Evolutionary conservation across 2,329 filamentous ascomycete species (phyloP), one percentile per base, ranked within the genome.

Genomic region (Xylaria sp.): DNA sequence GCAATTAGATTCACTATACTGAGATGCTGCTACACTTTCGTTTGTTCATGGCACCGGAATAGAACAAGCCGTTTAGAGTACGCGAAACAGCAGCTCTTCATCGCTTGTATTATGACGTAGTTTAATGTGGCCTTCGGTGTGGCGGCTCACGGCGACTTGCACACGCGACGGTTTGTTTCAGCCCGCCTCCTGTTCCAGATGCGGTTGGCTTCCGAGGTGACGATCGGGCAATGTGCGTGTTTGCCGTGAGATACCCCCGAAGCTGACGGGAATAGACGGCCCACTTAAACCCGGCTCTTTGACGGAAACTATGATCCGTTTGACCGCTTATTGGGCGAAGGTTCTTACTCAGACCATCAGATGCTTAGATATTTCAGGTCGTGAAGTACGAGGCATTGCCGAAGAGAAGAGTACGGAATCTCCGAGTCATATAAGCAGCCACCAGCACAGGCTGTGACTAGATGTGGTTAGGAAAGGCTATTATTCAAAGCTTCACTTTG

Each of bases 381-480:
- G 13, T 23, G 46, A 49, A 19, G n/a, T 37, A 58, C 51, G 38
- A 52, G 15, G 40, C 33, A 46, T 23, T 21, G 17, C 15, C 23
- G 10, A n/a, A 15, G 29, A 54, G 40, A 56, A 47, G 11, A n/a
- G 27, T 13, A 35, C 62, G 59, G 55, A 40, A 33, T 55, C n/a
- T 43, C 54, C 59, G 62, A 51, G 23, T 51, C 59, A 62, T 27
- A 57, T 62, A 62, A 62, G 62, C 62, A 56, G 62, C 62, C 59
- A 63, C 46, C 10, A 52, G 17, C 17, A 21, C 41, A 29, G n/a
- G 21, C 11, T 43, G 2, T 11, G 46, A 27, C 9, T 40, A 23
- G 31, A 33, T n/a, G n/a, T n/a, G n/a, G n/a, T n/a, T n/a, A n/a
- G n/a, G n/a, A n/a, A n/a, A n/a, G n/a, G n/a, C n/a, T n/a, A n/a